Percentiles rank a stretch among this genome's conserved stretches.
Conservation (phyloP, 176 grass and related monocot genomes). For the Coix lacrymajobi region DNA sequence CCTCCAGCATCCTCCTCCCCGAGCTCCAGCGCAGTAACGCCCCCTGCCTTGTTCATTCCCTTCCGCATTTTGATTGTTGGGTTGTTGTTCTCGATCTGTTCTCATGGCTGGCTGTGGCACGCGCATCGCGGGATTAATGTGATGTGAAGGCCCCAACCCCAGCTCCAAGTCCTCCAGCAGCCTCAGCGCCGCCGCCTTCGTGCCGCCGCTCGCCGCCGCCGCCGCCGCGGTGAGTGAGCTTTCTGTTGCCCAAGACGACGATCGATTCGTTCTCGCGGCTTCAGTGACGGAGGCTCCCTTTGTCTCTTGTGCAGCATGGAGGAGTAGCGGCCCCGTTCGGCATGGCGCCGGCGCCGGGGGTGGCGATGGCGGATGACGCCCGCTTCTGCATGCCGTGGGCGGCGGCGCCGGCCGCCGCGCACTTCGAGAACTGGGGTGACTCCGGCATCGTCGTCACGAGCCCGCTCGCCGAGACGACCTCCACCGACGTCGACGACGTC, state of each 20-base stretch:
- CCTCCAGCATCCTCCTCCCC: slow-evolving; percentile 23
- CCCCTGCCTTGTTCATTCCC: background rate
- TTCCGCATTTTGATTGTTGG: background rate
- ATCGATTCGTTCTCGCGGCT: background rate
- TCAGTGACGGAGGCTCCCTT: background rate
- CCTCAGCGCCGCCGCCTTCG: slow-evolving; percentile 56
- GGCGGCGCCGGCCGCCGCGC: slow-evolving; percentile 15
- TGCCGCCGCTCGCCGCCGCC: slow-evolving; percentile 27
- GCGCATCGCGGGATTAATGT: background rate
- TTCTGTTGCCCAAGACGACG: background rate
- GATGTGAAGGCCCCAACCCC: slow-evolving; percentile 63
- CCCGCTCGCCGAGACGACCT: slow-evolving; percentile 51
- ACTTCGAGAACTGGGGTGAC: slow-evolving; percentile 77
- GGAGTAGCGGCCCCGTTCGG: slow-evolving; percentile 13
- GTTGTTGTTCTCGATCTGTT: background rate
- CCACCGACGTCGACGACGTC: slow-evolving; percentile 57
- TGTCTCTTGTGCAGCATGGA: background rate
- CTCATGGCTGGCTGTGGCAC: background rate
- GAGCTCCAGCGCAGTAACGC: slow-evolving; percentile 48
- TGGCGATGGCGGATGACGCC: slow-evolving; percentile 19
- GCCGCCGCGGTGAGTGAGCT: slow-evolving; percentile 26
- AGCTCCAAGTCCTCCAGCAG: slow-evolving; percentile 83
- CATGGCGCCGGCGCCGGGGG: slow-evolving; percentile 44
- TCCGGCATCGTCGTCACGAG: slow-evolving; percentile 61
- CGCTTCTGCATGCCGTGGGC: slow-evolving; percentile 35